Conservation (phyloP, 2,329 filamentous ascomycete genomes). For the Golovinomyces cichoracearum region DNA sequence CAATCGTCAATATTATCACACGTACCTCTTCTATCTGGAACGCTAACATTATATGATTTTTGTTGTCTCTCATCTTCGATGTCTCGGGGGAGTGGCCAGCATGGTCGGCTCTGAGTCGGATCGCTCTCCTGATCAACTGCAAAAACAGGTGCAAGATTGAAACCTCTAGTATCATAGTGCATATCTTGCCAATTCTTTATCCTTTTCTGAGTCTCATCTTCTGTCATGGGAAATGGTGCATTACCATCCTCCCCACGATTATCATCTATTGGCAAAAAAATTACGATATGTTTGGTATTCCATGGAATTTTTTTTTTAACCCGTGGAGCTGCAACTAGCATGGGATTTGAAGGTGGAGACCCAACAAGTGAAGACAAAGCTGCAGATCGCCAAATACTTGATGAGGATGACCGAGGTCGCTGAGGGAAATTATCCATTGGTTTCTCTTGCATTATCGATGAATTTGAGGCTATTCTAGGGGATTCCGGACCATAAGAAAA, state of each 20-base stretch:
- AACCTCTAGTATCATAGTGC: constrained; percentile 43
- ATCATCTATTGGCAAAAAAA: constrained; percentile 40
- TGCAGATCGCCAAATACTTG: constrained; percentile 10
- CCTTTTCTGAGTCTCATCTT: constrained; percentile 32
- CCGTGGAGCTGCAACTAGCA: constrained; percentile 20
- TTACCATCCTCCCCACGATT: constrained; percentile 32
- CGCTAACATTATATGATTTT: constrained; percentile 31
- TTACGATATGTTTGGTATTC: constrained; percentile 50
- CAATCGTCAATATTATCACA: not conserved
- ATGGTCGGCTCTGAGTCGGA: constrained; percentile 32
- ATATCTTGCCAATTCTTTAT: constrained; percentile 39
- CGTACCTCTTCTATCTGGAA: constrained; percentile 26
- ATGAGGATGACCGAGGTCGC: constrained; percentile 17
- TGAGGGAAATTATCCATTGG: constrained; percentile 5
- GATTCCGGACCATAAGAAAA: constrained; percentile 6
- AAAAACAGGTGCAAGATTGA: constrained; percentile 29
- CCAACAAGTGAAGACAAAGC: constrained; percentile 4
- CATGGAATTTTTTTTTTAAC: constrained; percentile 47
- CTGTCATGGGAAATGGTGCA: constrained; percentile 26
- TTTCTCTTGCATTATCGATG: not conserved
- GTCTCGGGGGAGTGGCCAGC: constrained; percentile 40
- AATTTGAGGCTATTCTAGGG: constrained; percentile 1
- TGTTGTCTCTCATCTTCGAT: constrained; percentile 28
- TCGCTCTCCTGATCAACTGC: constrained; percentile 6
- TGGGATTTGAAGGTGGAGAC: constrained; percentile 4